Evolutionary conservation across 2,329 filamentous ascomycete genomes (phyloP), one percentile per base, ranked within the genome.

Genomic region (Botryotinia calthae): DNA sequence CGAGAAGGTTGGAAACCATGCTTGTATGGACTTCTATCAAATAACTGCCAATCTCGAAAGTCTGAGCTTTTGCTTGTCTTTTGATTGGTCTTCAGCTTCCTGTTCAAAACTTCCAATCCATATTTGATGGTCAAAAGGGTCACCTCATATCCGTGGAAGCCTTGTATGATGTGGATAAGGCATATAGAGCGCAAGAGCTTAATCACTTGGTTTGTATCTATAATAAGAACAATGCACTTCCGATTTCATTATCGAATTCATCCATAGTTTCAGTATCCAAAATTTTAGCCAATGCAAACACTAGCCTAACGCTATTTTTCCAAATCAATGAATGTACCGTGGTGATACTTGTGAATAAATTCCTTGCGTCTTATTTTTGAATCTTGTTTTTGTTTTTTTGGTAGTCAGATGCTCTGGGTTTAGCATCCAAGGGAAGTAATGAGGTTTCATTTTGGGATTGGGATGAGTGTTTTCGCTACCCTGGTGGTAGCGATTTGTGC

Each of bases 401-500:
- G 12, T 51, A n/a, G 46, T 67, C 48, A 78, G 75, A 71, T 77
- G 75, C 76, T 79, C 74, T n/a, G 40, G 72, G 74, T 72, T 73
- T 74, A 76, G 74, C 73, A 76, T 73, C 73, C 16, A 31, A 59
- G 66, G 72, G 58, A 75, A 74, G 70, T 73, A 75, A 74, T 62
- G 64, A 51, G 12, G 48, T 51, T 51, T 51, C 48, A 51, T 6
- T 51, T 51, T n/a, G 48, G 25, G 25, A 51, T 51, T 51, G 48
- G 48, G 25, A 51, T 51, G 48, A 12, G 48, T 51, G 48, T 51
- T 6, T 51, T 51, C 25, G 48, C 48, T 51, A 51, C 48, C 48
- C 48, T 51, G 48, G 48, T 51, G 48, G 48, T 51, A 51, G 48
- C 48, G 48, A 51, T 51, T 51, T 51, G 25, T 51, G 48, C 48